Base-by-base conservation (phyloP, 2,329 filamentous ascomycete genomes). In the Trichoderma breve region DNA sequence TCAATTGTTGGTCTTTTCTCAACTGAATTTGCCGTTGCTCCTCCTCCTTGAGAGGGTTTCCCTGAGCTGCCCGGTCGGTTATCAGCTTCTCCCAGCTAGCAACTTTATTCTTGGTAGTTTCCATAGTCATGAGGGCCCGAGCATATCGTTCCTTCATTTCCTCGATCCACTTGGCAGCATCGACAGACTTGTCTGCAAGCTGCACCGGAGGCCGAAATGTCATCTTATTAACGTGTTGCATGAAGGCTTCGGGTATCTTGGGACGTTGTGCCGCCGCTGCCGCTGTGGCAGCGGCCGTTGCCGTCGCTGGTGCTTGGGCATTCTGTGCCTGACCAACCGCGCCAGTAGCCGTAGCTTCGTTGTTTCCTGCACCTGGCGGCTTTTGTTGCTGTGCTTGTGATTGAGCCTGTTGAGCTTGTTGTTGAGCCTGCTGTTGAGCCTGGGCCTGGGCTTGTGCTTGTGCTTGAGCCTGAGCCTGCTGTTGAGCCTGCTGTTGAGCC, bases 51-150 rank as follows among this genome's bases (percentile, higher is more conserved):
- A 87, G 77, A 0, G 83, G 79, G 24, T 82, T 83, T 3, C 84
- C 84, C 28, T 82, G 82, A 4, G 83, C 80, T 15, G 80, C 78
- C 26, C 85, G 80, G 21, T 85, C 83, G 63, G 83, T 83, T 24
- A 84, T 78, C 3, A 80, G 73, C 60, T 80, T 79, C 12, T 88
- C 86, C 67, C 87, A 78, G 64, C 78, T 78, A 3, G 78, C 78
- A 4, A 87, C 76, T 61, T 82, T 81, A n/a, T 74, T 76, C 12
- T 84, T 83, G 3, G 82, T 80, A 11, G 74, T 80, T 47, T 89
- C 87, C 82, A 89, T 88, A 2, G 83, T 81, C 74, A 84, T 79
- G 6, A 89, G 77, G 0, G 85, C 86, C 51, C 84, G 80, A 0
- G 81, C 80, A 72, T 89, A 88, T 69, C 82, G 83, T 0, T 81